Conservation (phyloP, 331 rosid genomes). For the Malus hybrid region DNA sequence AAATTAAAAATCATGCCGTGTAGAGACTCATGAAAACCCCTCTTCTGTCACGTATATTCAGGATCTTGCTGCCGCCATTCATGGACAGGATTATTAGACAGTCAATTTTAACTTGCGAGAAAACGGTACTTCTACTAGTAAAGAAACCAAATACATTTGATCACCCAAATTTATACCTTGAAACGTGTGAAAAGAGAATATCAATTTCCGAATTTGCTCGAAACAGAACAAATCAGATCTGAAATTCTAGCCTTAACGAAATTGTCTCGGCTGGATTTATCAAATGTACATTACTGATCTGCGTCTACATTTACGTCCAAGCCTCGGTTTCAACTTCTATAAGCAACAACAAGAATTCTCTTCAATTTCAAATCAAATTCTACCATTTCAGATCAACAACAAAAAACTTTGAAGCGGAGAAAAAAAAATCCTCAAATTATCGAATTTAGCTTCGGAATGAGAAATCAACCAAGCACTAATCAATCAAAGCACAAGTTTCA, state of each 20-base stretch:
- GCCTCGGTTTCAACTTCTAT: not conserved
- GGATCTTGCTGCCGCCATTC: not conserved
- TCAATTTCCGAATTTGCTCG: too few relatives aligned
- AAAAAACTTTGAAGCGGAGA: not conserved
- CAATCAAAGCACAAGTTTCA: not conserved
- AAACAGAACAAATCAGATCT: not conserved
- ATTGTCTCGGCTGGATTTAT: not conserved
- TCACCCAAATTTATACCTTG: not conserved
- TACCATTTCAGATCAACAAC: not conserved
- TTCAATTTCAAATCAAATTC: not conserved
- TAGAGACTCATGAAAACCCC: not conserved
- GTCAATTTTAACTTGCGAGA: not conserved
- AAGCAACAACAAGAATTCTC: not conserved
- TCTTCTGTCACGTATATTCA: not conserved
- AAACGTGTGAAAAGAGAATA: not conserved
- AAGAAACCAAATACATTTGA: too few relatives aligned
- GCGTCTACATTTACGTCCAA: not conserved
- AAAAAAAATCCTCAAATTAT: not conserved
- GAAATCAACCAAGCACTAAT: not conserved
- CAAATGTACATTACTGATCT: not conserved
- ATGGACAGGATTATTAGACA: not conserved
- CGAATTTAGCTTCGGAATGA: not conserved
- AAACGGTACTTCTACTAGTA: not conserved
- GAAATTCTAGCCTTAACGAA: not conserved
- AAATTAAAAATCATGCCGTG: not conserved